A percentile compares a stretch with the other conserved stretches of the same genome.
phyloP scores from a whole-genome alignment of 2,329 filamentous ascomycete genomes.

The Chrysoporthe cubensis region DNA sequence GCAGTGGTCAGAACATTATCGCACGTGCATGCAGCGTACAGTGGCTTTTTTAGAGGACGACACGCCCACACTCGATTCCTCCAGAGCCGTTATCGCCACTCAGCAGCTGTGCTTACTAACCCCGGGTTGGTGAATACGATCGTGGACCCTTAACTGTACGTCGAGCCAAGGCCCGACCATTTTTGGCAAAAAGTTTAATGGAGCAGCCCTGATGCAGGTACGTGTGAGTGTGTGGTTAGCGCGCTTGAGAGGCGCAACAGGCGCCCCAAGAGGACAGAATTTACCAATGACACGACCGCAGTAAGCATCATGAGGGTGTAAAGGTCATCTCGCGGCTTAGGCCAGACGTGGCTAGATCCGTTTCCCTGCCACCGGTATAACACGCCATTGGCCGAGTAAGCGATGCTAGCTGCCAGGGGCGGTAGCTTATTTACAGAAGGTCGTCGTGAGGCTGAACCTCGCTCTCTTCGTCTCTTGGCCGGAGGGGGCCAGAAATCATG shows the following conservation, averaged over 20 bases:
- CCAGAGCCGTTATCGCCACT: not conserved
- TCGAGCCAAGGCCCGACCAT: not conserved
- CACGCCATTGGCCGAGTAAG: constrained; percentile 22
- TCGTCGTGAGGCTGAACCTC: constrained; percentile 8
- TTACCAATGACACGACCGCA: not conserved
- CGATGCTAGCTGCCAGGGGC: constrained; percentile 16
- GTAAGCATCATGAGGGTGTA: constrained; percentile 5
- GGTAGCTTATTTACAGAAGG: not conserved
- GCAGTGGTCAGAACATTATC: constrained; percentile 9
- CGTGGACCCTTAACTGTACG: no score
- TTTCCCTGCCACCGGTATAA: constrained; percentile 2
- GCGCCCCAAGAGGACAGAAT: not conserved
- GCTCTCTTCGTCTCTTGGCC: not conserved
- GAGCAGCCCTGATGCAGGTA: not conserved
- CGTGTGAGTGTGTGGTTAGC: not conserved
- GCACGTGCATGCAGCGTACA: not conserved
- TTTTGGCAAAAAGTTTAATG: not conserved
- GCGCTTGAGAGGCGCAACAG: not conserved
- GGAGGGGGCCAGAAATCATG: not conserved
- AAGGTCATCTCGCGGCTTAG: constrained; percentile 1
- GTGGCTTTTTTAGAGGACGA: not conserved
- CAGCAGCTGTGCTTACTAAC: not conserved
- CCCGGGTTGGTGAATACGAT: not conserved
- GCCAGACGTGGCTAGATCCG: constrained; percentile 2
- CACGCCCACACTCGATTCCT: not conserved